Conservation (phyloP, 345 rosid species). For the Camelina sativa region DNA sequence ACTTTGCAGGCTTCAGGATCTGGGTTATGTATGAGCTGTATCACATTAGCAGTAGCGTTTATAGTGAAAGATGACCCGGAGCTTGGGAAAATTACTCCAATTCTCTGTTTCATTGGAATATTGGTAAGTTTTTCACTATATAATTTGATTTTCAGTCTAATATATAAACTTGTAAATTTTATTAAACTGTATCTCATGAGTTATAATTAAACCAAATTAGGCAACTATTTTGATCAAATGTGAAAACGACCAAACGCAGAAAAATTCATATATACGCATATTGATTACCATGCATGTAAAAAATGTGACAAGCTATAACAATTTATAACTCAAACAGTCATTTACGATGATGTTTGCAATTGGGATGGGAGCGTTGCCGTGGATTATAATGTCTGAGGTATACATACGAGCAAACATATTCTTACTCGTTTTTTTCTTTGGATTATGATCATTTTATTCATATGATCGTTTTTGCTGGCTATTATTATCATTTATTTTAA, state of each 20-base stretch:
- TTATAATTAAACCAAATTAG: not conserved
- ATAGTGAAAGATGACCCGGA: constrained; percentile 36
- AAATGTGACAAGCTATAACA: not conserved
- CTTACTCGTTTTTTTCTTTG: not conserved
- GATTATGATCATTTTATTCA: constrained; percentile 35
- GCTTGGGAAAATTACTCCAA: constrained; percentile 18
- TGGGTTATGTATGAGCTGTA: constrained; percentile 37
- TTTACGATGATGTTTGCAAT: constrained; percentile 48
- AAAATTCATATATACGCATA: not conserved
- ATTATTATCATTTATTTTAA: not conserved
- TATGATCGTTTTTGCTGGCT: not conserved
- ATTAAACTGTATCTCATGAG: not conserved
- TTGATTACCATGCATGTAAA: not conserved
- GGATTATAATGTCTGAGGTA: constrained; percentile 81
- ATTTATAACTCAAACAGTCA: constrained; percentile 31
- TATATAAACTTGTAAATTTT: too few relatives aligned
- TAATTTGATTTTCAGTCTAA: not conserved
- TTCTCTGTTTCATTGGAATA: constrained; percentile 43
- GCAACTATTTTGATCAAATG: not conserved
- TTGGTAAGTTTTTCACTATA: constrained; percentile 27
- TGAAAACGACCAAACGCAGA: not conserved
- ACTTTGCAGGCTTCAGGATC: constrained; percentile 38
- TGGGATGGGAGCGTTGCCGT: constrained; percentile 75
- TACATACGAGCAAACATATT: not conserved
- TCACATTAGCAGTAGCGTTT: constrained; percentile 36